phyloP scores from a whole-genome alignment of 2,329 filamentous ascomycete species.

The Hymenoscyphus fructigenus region DNA sequence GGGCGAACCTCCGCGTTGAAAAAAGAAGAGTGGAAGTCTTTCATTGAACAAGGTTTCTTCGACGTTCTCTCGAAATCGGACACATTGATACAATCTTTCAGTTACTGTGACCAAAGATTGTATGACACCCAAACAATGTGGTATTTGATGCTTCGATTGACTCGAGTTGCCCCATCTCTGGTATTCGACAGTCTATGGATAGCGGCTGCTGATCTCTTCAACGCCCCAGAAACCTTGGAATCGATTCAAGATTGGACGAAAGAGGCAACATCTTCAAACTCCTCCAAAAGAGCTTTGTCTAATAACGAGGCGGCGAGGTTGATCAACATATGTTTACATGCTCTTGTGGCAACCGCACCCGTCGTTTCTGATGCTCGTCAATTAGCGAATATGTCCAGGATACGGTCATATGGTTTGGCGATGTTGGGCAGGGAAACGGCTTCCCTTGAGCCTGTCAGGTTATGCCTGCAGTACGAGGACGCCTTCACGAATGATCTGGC shows the following conservation, averaged over 20 bases:
- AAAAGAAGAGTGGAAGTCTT: slow-evolving; percentile 52
- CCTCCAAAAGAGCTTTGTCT: slow-evolving; percentile 23
- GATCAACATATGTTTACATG: slow-evolving; percentile 59
- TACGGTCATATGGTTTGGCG: slow-evolving; percentile 45
- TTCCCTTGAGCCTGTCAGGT: slow-evolving; percentile 46
- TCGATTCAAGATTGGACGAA: slow-evolving; percentile 29
- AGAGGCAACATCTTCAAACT: slow-evolving; percentile 13
- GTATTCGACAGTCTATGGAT: slow-evolving; percentile 67
- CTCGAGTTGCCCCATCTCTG: slow-evolving; percentile 54
- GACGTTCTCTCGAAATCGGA: slow-evolving; percentile 59
- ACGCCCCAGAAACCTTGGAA: slow-evolving; percentile 44
- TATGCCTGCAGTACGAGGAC: slow-evolving; percentile 63
- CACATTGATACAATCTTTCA: slow-evolving; percentile 57
- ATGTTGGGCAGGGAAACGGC: slow-evolving; percentile 48
- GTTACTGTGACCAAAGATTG: slow-evolving; percentile 46
- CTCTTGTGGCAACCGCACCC: slow-evolving; percentile 58
- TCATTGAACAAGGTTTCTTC: slow-evolving; percentile 65
- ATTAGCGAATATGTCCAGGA: slow-evolving; percentile 59
- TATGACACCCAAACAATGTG: slow-evolving; percentile 62
- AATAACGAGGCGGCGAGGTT: slow-evolving; percentile 33
- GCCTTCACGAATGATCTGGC: slow-evolving; percentile 61
- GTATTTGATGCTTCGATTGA: slow-evolving; percentile 63
- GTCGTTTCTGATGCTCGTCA: slow-evolving; percentile 30
- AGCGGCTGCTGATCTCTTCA: slow-evolving; percentile 57
- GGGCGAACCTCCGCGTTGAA: slow-evolving; percentile 4